Conservation (phyloP, 2,329 filamentous ascomycete species). For the Pestalotiopsis sp. region DNA sequence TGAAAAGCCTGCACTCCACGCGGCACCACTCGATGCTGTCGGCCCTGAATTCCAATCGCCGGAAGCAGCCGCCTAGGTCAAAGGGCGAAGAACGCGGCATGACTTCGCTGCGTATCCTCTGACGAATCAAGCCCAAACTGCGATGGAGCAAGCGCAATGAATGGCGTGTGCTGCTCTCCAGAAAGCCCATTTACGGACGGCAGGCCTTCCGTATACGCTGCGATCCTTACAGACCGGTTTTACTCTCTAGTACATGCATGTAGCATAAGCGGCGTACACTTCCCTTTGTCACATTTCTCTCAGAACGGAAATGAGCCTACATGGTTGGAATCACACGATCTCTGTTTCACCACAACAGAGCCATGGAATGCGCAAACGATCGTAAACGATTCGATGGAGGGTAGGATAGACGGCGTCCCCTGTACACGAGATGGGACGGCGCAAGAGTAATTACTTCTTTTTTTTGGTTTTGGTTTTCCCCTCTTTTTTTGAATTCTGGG, state of each 20-base stretch:
- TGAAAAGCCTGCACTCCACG: conserved; percentile 81
- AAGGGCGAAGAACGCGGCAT: conserved; percentile 26
- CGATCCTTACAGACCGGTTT: not conserved
- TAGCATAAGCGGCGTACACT: conserved; percentile 31
- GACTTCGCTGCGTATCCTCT: not conserved
- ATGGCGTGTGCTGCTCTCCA: not conserved
- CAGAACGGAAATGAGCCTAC: not conserved
- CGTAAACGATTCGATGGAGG: not conserved
- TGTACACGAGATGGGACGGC: conserved; percentile 22
- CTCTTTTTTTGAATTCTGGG: conserved; percentile 5
- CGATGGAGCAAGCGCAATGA: not conserved
- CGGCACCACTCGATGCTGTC: conserved; percentile 79
- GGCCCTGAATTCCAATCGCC: conserved; percentile 45
- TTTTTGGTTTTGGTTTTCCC: conserved; percentile 2
- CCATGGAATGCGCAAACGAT: not conserved
- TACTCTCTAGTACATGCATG: conserved; percentile 18
- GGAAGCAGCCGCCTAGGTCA: not conserved
- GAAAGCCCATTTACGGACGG: not conserved
- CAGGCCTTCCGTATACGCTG: conserved; percentile 4
- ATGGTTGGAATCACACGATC: not conserved
- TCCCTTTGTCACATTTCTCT: conserved; percentile 14
- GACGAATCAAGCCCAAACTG: not conserved
- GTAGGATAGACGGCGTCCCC: conserved; percentile 19
- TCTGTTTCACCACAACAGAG: not conserved
- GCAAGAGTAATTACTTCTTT: not conserved